Evolutionary conservation across 2,329 filamentous ascomycete species (phyloP).

Genomic region (Cytospora schulzeri): DNA sequence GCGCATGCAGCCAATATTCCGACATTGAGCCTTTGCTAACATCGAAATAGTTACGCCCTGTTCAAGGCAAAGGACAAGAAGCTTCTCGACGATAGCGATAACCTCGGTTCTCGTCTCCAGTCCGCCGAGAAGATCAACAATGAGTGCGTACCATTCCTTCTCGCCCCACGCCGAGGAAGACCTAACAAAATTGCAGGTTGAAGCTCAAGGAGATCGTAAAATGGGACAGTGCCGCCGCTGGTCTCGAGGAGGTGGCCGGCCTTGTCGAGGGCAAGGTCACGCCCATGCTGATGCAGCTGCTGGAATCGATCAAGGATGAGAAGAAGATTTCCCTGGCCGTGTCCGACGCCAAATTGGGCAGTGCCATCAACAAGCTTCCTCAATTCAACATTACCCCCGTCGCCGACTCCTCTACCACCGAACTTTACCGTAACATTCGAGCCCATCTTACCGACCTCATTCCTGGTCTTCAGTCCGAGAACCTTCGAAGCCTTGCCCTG

Average conservation of each 20-base stretch:
- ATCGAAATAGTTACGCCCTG: slow-evolving; percentile 77
- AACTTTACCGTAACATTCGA: slow-evolving; percentile 93
- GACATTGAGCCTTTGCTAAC: slow-evolving; percentile 35
- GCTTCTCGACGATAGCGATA: slow-evolving; percentile 79
- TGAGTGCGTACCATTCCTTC: slow-evolving; percentile 61
- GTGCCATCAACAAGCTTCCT: slow-evolving; percentile 89
- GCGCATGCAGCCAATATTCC: slow-evolving; percentile 4
- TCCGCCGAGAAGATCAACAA: slow-evolving; percentile 84
- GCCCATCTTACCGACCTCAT: slow-evolving; percentile 88
- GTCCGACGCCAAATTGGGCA: slow-evolving; percentile 88
- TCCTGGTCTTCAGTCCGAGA: slow-evolving; percentile 80
- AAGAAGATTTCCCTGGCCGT: slow-evolving; percentile 96
- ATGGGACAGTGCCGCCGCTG: slow-evolving; percentile 90
- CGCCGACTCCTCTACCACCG: slow-evolving; percentile 77
- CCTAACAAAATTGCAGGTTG: slow-evolving; percentile 55
- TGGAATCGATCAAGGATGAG: slow-evolving; percentile 92
- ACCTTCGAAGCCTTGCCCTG: slow-evolving; percentile 90
- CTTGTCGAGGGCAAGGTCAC: slow-evolving; percentile 95
- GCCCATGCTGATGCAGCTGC: slow-evolving; percentile 76
- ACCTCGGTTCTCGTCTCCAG: slow-evolving; percentile 72
- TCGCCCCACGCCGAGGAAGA: not conserved
- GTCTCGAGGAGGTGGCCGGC: slow-evolving; percentile 86
- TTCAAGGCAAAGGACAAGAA: slow-evolving; percentile 99
- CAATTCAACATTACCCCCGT: slow-evolving; percentile 83
- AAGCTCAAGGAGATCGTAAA: slow-evolving; percentile 98